A percentile compares a stretch with the other conserved stretches of the same genome.
phyloP scores from a whole-genome alignment of 805 yeast genomes.

The Candida maesae region DNA sequence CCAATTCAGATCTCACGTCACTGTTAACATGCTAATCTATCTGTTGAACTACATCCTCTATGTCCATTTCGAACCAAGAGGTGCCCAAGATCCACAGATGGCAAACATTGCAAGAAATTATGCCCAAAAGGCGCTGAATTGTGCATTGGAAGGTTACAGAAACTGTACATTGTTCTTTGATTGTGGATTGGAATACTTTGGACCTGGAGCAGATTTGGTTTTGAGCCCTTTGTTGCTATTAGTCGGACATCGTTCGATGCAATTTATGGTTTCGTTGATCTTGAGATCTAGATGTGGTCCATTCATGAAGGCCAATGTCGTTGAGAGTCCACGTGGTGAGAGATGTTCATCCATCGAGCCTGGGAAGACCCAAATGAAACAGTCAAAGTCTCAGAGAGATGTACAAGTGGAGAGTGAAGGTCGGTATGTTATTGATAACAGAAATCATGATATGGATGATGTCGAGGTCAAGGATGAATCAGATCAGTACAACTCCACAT shows the following conservation, averaged over 20 bases:
- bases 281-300: constrained; percentile 46
- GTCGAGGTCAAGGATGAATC: constrained; percentile 22
- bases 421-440: constrained; percentile 17
- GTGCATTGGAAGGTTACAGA: constrained; percentile 41
- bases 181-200: constrained; percentile 30
- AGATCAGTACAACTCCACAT: constrained; percentile 23
- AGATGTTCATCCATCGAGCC: constrained; percentile 4
- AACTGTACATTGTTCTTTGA: constrained; percentile 39
- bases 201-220: constrained; percentile 43
- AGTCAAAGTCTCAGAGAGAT: too few relatives aligned
- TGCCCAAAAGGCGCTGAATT: constrained; percentile 40
- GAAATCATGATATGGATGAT: constrained; percentile 22
- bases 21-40: constrained; percentile 46
- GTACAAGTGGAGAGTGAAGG: constrained; percentile 18
- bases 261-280: constrained; percentile 53
- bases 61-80: constrained; percentile 42
- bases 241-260: constrained; percentile 53
- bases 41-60: constrained; percentile 46
- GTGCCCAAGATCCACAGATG: constrained; percentile 33
- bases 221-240: constrained; percentile 47
- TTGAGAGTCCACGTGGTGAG: neutral
- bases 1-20: constrained; percentile 36
- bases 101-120: constrained; percentile 33
- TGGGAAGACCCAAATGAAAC: constrained; percentile 29
- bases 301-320: constrained; percentile 26